phyloP scores from a whole-genome alignment of 306 rosid species.

The Trifolium pratense region DNA sequence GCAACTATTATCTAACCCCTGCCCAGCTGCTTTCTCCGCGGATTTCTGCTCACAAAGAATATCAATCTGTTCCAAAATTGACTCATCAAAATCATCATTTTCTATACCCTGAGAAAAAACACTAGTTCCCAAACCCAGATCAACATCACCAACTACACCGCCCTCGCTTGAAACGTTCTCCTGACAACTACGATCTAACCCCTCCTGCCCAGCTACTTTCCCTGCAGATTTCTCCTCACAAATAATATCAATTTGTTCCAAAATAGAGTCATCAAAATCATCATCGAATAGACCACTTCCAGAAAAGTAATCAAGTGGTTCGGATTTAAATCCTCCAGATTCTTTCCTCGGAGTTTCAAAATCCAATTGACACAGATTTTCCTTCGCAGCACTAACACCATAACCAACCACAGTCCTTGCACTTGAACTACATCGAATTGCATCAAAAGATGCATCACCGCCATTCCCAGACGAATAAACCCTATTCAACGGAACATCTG shows the following conservation, averaged over 20 bases:
- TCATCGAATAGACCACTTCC: constrained; percentile 51
- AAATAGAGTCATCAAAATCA: constrained; percentile 70
- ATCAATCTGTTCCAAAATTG: constrained; percentile 56
- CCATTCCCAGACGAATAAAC: constrained; percentile 29
- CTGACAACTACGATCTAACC: constrained; percentile 4
- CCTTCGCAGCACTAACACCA: constrained; percentile 31
- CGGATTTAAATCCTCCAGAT: constrained; percentile 29
- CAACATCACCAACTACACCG: constrained; percentile 31
- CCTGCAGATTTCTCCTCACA: constrained; percentile 60
- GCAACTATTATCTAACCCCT: constrained; percentile 28
- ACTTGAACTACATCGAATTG: constrained; percentile 1
- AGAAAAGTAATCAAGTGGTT: constrained; percentile 44
- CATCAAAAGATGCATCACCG: neutral
- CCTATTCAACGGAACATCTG: constrained; percentile 55
- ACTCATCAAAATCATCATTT: constrained; percentile 36
- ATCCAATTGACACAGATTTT: constrained; percentile 34
- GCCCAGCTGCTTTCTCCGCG: constrained; percentile 41
- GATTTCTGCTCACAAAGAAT: constrained; percentile 64
- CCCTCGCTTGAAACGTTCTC: constrained; percentile 30
- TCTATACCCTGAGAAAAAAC: constrained; percentile 29
- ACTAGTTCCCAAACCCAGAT: constrained; percentile 26
- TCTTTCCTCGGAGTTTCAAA: constrained; percentile 60
- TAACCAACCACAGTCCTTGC: constrained; percentile 20
- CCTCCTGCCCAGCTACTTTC: constrained; percentile 38
- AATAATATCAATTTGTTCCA: constrained; percentile 73